Conservation (phyloP, 495 filamentous ascomycete genomes). For the Tuber indicum region DNA sequence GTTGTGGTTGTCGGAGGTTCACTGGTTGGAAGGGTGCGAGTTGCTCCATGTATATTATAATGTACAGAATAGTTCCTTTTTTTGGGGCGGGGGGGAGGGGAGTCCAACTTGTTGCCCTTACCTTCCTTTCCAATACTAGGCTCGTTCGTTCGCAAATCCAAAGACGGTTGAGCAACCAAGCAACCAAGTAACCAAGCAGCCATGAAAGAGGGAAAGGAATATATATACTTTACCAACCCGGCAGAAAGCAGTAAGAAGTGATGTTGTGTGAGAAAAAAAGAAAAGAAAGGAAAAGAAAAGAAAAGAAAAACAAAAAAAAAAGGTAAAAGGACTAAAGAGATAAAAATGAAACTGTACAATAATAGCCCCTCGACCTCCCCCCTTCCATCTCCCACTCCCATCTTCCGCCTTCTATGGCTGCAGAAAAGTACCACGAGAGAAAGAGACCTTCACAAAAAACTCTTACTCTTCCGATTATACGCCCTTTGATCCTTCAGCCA, state of each 20-base stretch:
- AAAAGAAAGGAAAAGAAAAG: neutral
- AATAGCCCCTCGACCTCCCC: conserved; percentile 3
- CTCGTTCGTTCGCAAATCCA: neutral
- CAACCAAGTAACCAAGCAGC: neutral
- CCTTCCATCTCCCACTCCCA: neutral
- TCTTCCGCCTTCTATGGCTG: neutral
- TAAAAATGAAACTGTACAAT: neutral
- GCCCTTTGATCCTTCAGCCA: conserved; percentile 97
- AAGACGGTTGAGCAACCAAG: neutral
- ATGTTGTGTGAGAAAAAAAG: neutral
- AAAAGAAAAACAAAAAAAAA: neutral
- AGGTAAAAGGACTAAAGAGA: neutral
- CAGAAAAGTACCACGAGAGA: neutral
- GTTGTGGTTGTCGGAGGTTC: neutral
- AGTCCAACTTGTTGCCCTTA: neutral
- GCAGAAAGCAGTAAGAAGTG: neutral
- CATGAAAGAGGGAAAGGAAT: neutral
- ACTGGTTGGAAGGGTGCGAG: neutral
- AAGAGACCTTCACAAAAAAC: conserved; percentile 46
- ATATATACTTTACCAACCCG: conserved; percentile 9
- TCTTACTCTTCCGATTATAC: conserved; percentile 86
- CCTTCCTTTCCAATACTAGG: neutral
- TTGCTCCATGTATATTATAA: neutral
- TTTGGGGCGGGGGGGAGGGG: conserved; percentile 2
- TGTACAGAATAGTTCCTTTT: neutral